Conservation (phyloP, 495 filamentous ascomycete species). For the Penicillium soppii region DNA sequence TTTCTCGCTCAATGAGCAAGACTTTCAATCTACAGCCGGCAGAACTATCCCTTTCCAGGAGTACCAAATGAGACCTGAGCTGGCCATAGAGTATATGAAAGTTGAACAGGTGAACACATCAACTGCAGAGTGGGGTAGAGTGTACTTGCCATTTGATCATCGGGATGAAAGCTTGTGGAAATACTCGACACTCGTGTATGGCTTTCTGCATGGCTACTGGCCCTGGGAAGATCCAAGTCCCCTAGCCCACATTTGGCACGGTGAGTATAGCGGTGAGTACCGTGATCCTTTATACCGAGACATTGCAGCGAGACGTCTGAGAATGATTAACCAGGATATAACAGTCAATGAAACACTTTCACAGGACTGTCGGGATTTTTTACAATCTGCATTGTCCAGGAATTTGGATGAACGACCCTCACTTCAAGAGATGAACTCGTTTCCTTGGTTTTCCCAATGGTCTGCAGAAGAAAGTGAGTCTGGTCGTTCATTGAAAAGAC, state of each 20-base stretch:
- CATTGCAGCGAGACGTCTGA: conserved; percentile 8
- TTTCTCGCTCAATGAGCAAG: conserved; percentile 15
- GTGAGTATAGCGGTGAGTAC: neutral
- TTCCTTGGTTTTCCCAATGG: conserved; percentile 28
- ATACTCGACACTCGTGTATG: conserved; percentile 19
- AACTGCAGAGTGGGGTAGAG: neutral
- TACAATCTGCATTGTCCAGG: conserved; percentile 21
- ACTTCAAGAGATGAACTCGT: conserved; percentile 11
- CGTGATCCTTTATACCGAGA: neutral
- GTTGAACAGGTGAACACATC: neutral
- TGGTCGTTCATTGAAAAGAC: conserved; percentile 10
- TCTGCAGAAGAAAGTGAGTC: conserved; percentile 5
- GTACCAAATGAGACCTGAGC: conserved; percentile 23
- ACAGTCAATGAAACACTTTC: conserved; percentile 19
- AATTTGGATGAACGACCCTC: conserved; percentile 15
- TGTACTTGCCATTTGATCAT: conserved; percentile 5
- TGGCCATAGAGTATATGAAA: conserved; percentile 3
- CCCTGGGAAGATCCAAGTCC: conserved; percentile 23
- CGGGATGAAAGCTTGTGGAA: conserved; percentile 20
- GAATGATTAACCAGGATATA: conserved; percentile 18
- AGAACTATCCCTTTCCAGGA: conserved; percentile 20
- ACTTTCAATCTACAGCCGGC: neutral
- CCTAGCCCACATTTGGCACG: neutral
- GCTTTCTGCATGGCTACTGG: conserved; percentile 25
- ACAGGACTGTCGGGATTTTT: conserved; percentile 25